phyloP scores from a whole-genome alignment of 331 rosid genomes.

The Stylosanthes scabra region DNA sequence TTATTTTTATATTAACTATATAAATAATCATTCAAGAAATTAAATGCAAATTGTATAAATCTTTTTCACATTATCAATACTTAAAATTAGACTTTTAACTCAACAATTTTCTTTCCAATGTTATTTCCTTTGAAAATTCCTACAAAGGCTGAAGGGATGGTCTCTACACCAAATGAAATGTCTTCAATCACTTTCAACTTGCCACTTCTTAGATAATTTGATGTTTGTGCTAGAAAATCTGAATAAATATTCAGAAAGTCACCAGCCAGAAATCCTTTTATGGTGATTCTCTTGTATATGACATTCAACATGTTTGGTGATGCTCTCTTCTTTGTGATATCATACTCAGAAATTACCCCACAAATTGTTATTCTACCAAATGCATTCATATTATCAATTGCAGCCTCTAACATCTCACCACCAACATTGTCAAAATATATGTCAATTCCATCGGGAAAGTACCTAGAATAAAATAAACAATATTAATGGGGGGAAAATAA shows the following conservation, averaged over 20 bases:
- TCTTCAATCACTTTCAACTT: no score
- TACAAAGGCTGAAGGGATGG: no score
- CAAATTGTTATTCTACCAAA: slow-evolving; percentile 74
- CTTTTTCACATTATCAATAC: no score
- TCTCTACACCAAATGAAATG: no score
- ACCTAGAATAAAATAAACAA: slow-evolving; percentile 45
- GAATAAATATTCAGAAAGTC: slow-evolving; percentile 37
- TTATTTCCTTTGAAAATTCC: no score
- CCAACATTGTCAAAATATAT: slow-evolving; percentile 90
- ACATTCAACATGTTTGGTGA: slow-evolving; percentile 45
- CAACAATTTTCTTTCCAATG: no score
- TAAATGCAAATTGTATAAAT: no score
- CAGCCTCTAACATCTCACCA: slow-evolving; percentile 72
- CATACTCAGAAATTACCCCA: slow-evolving; percentile 75
- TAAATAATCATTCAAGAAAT: no score
- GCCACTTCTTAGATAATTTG: no score
- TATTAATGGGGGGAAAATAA: background rate
- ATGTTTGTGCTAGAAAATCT: slow-evolving; percentile 26
- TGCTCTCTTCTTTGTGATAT: slow-evolving; percentile 12
- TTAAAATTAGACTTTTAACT: no score
- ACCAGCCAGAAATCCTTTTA: slow-evolving; percentile 50
- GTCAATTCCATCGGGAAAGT: slow-evolving; percentile 79
- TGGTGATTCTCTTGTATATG: slow-evolving; percentile 57
- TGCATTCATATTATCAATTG: slow-evolving; percentile 65
- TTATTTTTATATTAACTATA: no score